phyloP scores from a whole-genome alignment of 768 basidiomycete species.

The Leccinum truebloodii region DNA sequence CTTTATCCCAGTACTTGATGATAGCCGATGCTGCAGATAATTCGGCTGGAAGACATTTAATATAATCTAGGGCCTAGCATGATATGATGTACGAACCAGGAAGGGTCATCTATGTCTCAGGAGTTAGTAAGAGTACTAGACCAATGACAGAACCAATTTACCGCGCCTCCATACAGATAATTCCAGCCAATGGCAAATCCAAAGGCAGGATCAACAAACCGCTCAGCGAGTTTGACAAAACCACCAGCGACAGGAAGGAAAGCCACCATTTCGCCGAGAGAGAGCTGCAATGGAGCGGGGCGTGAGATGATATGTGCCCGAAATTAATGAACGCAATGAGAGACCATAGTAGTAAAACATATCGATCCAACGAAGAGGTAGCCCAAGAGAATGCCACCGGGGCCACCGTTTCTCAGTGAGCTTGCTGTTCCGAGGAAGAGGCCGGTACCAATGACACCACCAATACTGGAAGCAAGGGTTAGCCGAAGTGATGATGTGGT shows the following conservation, averaged over 20 bases:
- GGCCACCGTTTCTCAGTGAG: constrained; percentile 44
- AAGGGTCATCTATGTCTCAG: constrained; percentile 22
- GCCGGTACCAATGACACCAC: constrained; percentile 45
- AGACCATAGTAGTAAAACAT: constrained; percentile 42
- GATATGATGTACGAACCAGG: constrained; percentile 20
- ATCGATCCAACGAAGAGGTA: constrained; percentile 40
- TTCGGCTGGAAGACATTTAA: constrained; percentile 38
- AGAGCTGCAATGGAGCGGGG: constrained; percentile 19
- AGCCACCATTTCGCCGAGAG: constrained; percentile 49
- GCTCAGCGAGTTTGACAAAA: constrained; percentile 47
- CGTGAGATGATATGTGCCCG: not conserved
- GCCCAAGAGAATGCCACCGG: constrained; percentile 45
- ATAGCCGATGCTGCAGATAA: constrained; percentile 51
- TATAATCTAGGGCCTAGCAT: not conserved
- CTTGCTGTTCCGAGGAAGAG: constrained; percentile 37
- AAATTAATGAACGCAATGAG: not conserved
- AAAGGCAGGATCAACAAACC: constrained; percentile 48
- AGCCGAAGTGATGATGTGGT: not conserved
- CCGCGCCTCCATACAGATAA: constrained; percentile 43
- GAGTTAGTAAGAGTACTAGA: constrained; percentile 6
- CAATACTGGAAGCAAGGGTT: constrained; percentile 21
- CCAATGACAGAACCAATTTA: not conserved
- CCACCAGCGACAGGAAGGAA: constrained; percentile 47
- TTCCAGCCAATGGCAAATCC: constrained; percentile 47
- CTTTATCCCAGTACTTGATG: constrained; percentile 47